Evolutionary conservation across 306 rosid genomes (phyloP).

Genomic region (Sophora flavescens): DNA sequence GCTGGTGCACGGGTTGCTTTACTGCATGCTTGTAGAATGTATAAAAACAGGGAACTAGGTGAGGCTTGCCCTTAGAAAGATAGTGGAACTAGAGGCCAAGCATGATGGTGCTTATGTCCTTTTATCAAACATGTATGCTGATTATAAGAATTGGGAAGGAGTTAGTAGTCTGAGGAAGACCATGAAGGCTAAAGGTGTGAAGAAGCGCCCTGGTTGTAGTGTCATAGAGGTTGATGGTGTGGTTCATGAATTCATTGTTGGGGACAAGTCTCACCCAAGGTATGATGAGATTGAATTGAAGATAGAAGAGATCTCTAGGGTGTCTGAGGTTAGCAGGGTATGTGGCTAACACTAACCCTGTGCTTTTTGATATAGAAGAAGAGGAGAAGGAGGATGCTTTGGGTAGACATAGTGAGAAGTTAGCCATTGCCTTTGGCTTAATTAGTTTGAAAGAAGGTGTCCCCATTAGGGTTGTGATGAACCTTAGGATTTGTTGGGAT

Average conservation of each 20-base stretch:
- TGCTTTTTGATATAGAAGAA: constrained; percentile 69
- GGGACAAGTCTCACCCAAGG: constrained; percentile 66
- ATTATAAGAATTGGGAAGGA: constrained; percentile 60
- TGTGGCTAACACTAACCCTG: constrained; percentile 58
- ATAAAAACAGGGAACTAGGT: constrained; percentile 58
- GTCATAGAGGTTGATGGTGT: constrained; percentile 72
- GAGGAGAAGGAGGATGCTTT: constrained; percentile 69
- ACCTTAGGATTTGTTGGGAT: constrained; percentile 44
- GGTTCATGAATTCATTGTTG: constrained; percentile 71
- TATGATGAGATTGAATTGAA: constrained; percentile 58
- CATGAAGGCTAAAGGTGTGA: constrained; percentile 65
- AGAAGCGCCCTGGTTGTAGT: constrained; percentile 74
- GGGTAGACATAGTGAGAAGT: constrained; percentile 53
- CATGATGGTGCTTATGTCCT: constrained; percentile 67
- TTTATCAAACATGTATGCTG: constrained; percentile 70
- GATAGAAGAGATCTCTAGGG: constrained; percentile 60
- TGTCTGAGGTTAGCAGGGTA: constrained; percentile 57
- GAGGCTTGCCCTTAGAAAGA: constrained; percentile 58
- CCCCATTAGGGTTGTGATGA: constrained; percentile 44
- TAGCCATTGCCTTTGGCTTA: constrained; percentile 72
- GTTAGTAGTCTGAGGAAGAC: constrained; percentile 50
- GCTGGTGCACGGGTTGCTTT: constrained; percentile 76
- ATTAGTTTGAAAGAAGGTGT: constrained; percentile 45
- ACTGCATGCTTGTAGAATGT: constrained; percentile 67
- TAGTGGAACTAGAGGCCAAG: constrained; percentile 63